Evolutionary conservation across 495 filamentous ascomycete genomes (phyloP).

Genomic region (Xylaria acuta): DNA sequence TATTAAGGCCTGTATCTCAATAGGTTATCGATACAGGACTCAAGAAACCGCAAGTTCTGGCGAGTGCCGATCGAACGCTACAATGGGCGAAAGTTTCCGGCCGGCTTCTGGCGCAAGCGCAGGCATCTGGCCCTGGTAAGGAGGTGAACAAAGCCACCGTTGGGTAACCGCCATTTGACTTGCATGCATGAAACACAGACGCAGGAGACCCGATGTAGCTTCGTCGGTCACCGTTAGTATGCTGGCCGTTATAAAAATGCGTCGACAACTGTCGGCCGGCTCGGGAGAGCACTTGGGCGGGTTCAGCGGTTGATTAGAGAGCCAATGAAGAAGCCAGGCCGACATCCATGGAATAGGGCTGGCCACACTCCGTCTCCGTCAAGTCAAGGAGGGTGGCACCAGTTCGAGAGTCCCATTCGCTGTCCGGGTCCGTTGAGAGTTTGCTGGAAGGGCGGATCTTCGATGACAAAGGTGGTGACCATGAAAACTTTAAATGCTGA

Average conservation of each 20-base stretch:
- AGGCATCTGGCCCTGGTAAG: conserved; percentile 4
- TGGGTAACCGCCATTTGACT: conserved; percentile 28
- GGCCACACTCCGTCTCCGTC: conserved; percentile 15
- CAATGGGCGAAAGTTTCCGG: conserved; percentile 18
- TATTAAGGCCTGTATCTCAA: neutral
- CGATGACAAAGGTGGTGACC: neutral
- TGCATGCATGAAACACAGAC: conserved; percentile 31
- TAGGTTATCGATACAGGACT: neutral
- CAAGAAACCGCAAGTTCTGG: neutral
- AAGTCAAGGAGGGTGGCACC: conserved; percentile 23
- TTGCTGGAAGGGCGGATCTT: conserved; percentile 21
- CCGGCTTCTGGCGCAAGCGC: conserved; percentile 20
- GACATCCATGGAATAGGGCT: conserved; percentile 13
- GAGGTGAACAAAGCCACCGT: conserved; percentile 10
- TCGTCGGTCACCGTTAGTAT: conserved; percentile 19
- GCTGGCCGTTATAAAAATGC: conserved; percentile 14
- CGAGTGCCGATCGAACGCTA: conserved; percentile 1
- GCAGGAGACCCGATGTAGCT: conserved; percentile 24
- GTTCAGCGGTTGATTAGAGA: conserved; percentile 20
- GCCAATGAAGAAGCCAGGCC: conserved; percentile 1
- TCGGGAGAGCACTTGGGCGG: conserved; percentile 15
- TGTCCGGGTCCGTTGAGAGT: conserved; percentile 9
- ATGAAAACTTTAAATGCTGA: conserved; percentile 13
- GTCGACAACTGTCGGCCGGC: conserved; percentile 17
- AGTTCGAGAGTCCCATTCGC: conserved; percentile 1